Base-by-base conservation (phyloP, 1,139 yeast genomes). In the Geotrichum citri-aurantii region DNA sequence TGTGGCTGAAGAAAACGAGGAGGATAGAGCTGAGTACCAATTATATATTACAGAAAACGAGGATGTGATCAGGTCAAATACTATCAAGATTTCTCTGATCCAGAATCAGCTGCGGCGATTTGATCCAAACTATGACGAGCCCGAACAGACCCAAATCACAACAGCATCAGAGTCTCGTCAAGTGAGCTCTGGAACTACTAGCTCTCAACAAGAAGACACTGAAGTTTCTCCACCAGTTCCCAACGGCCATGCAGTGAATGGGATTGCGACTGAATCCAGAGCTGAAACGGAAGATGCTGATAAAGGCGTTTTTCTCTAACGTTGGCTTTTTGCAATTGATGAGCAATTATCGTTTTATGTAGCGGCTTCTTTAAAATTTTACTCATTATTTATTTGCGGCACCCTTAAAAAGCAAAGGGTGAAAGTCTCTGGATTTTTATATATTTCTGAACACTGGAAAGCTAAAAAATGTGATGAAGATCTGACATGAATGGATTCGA, bases 1-100 rank as follows among this genome's bases (percentile, higher is more conserved):
- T 6, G 50, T 44, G 14, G 29, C 33, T 4, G 48, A 29, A 48
- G 56, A 51, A 27, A 47, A 51, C 24, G 46, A 10, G 1, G 58
- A 51, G n/a, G 55, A 50, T 12, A 40, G 48, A 10, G 50, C 51
- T 10, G 61, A 58, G 52, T 29, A 48, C 33, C 8, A 17, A 21
- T 29, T 27, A 21, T 55, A 52, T 44, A 49, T 55, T 29, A 17
- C 14, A 12, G 61, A 58, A 17, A 58, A 58, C 31, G 54, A 52
- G 12, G 26, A 48, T 11, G 56, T 58, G 21, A 48, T 58, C 5
- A 27, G 48, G 26, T 27, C 51, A 11, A 57, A 57, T 27, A 23
- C 14, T 4, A 55, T 50, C 5, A 50, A 44, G n/a, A 47, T 54
- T 17, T 14, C 26, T 2, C 8, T 54, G 21, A 24, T 54, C 10